Percentiles rank a stretch among this genome's conserved stretches.
These are phyloP conservation scores for Dactylorhiza incarnata DNA, from an alignment of 106 monocot species.

Conservation along the genomic window DNA sequence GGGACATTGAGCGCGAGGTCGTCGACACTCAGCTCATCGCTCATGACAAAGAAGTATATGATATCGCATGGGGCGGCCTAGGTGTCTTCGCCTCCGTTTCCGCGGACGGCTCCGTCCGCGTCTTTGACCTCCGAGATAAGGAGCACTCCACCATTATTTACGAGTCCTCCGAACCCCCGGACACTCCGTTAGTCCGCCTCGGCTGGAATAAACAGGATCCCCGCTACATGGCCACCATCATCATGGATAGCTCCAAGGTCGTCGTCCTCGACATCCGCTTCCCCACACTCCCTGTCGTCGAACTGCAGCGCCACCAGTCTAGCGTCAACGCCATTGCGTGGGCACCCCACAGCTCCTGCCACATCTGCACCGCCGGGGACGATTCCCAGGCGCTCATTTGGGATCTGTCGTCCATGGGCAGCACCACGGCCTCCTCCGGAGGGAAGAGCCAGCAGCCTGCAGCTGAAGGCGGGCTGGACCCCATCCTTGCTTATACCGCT, in stretches of 20 bases:
- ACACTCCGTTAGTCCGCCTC: slow-evolving; percentile 76
- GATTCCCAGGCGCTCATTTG: slow-evolving; percentile 94
- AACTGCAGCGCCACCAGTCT: slow-evolving; percentile 90
- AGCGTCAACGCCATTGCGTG: slow-evolving; percentile 92
- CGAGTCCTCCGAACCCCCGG: slow-evolving; percentile 76
- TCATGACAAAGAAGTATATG: slow-evolving; percentile 96
- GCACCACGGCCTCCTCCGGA: slow-evolving; percentile 5
- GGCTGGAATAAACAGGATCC: slow-evolving; percentile 99
- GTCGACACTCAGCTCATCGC: slow-evolving; percentile 98
- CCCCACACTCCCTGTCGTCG: slow-evolving; percentile 89
- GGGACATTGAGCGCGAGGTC: slow-evolving; percentile 90
- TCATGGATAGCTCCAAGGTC: slow-evolving; percentile 97
- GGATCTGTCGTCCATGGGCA: slow-evolving; percentile 91
- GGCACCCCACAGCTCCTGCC: slow-evolving; percentile 97
- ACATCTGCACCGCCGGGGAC: slow-evolving; percentile 96
- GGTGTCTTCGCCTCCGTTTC: slow-evolving; percentile 98
- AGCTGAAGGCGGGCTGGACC: slow-evolving; percentile 72
- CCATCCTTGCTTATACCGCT: slow-evolving; percentile 74
- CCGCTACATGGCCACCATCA: slow-evolving; percentile 93
- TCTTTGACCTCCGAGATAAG: slow-evolving; percentile 96
- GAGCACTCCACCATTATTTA: slow-evolving; percentile 99
- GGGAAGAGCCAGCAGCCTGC: slow-evolving; percentile 14
- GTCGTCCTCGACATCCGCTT: slow-evolving; percentile 95
- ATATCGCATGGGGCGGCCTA: slow-evolving; percentile 97
- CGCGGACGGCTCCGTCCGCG: slow-evolving; percentile 91